Conservation (phyloP, 2,329 filamentous ascomycete genomes). For the Arthroderma sp. region DNA sequence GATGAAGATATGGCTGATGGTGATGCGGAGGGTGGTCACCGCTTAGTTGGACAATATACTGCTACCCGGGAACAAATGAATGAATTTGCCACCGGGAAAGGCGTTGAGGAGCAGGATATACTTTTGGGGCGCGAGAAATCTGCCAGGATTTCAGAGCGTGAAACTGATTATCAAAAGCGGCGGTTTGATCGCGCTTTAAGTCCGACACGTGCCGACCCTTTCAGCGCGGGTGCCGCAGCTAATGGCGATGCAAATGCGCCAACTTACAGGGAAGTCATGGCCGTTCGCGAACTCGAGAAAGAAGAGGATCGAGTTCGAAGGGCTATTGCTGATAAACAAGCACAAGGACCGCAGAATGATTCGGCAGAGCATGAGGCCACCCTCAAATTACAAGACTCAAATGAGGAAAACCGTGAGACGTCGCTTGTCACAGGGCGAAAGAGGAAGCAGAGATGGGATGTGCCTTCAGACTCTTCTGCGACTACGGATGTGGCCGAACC, state of each 20-base stretch:
- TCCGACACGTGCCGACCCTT: conserved; percentile 73
- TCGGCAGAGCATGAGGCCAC: conserved; percentile 57
- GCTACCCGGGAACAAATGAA: conserved; percentile 84
- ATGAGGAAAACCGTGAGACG: conserved; percentile 63
- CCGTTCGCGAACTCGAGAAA: conserved; percentile 73
- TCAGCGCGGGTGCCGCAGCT: conserved; percentile 60
- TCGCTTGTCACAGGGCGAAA: conserved; percentile 53
- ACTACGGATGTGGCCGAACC: conserved; percentile 37
- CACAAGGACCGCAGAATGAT: conserved; percentile 41
- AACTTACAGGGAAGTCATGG: conserved; percentile 85
- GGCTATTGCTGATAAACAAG: conserved; percentile 64
- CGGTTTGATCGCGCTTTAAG: conserved; percentile 75
- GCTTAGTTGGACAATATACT: conserved; percentile 89
- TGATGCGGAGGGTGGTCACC: conserved; percentile 57
- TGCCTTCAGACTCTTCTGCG: conserved; percentile 46
- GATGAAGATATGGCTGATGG: conserved; percentile 70
- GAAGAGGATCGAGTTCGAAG: conserved; percentile 80
- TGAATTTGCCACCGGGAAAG: conserved; percentile 74
- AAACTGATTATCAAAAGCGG: conserved; percentile 95
- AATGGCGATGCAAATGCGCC: conserved; percentile 57
- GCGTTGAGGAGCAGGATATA: conserved; percentile 84
- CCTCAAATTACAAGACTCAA: conserved; percentile 50
- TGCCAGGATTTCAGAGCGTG: conserved; percentile 78
- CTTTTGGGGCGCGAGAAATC: conserved; percentile 76
- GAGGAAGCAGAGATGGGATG: conserved; percentile 93